Evolutionary conservation across 2,329 filamentous ascomycete genomes (phyloP).

Genomic region (Aspergillus quadrilineatus): DNA sequence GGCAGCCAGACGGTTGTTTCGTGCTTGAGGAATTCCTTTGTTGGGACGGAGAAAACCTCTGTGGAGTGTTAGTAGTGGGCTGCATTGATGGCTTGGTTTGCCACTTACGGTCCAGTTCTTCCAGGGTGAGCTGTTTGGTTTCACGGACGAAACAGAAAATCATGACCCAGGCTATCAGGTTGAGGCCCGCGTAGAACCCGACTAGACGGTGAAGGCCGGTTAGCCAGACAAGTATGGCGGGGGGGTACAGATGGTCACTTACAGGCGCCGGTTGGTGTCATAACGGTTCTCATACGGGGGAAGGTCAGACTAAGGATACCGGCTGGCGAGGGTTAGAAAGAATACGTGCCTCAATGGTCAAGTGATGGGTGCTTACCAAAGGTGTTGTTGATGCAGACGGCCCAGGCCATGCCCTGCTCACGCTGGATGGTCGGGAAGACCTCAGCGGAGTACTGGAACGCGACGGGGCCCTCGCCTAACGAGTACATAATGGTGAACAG

Average conservation of each 20-base stretch:
- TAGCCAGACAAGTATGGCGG: constrained; percentile 22
- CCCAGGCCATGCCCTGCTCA: constrained; percentile 18
- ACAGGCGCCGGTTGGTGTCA: constrained; percentile 56
- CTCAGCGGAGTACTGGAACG: constrained; percentile 53
- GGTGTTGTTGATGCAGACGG: constrained; percentile 27
- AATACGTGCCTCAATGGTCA: constrained; percentile 6
- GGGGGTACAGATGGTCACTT: constrained; percentile 25
- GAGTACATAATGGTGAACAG: constrained; percentile 64
- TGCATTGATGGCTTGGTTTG: background rate
- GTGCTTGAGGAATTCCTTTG: constrained; percentile 55
- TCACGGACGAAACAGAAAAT: constrained; percentile 61
- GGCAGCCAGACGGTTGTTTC: constrained; percentile 57
- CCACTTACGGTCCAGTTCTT: constrained; percentile 25
- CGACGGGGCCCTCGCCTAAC: constrained; percentile 58
- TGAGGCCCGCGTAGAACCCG: constrained; percentile 49
- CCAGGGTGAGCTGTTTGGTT: constrained; percentile 52
- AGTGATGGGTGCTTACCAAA: constrained; percentile 6
- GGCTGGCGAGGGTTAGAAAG: constrained; percentile 33
- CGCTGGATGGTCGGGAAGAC: constrained; percentile 37
- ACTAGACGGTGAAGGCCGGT: constrained; percentile 30
- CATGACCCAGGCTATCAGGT: constrained; percentile 60
- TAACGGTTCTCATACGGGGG: constrained; percentile 45
- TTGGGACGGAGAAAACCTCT: constrained; percentile 57
- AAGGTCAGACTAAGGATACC: constrained; percentile 49
- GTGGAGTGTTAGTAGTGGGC: constrained; percentile 46